phyloP scores from a whole-genome alignment of 2,329 filamentous ascomycete species.

The Colletotrichum magnum region DNA sequence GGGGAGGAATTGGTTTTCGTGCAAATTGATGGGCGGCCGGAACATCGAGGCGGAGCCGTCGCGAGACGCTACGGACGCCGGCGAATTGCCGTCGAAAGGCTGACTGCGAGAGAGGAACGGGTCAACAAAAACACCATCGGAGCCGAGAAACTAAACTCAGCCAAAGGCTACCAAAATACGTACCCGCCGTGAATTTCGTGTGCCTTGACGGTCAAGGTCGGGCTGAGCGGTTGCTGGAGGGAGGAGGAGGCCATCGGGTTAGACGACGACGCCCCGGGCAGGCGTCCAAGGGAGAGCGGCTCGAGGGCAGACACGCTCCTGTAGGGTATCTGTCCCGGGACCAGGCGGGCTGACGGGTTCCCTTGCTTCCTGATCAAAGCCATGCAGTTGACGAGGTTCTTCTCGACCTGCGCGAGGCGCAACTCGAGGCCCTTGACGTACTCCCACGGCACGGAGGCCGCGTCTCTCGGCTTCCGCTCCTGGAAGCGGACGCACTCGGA shows the following conservation, averaged over 20 bases:
- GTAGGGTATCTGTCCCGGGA: background rate
- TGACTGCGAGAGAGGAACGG: background rate
- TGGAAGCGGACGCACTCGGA: conserved; percentile 23
- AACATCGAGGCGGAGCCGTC: background rate
- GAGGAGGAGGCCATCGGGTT: background rate
- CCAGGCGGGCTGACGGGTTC: background rate
- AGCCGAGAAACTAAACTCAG: no score
- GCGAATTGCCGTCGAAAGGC: background rate
- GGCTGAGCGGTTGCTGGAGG: background rate
- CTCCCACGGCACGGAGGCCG: conserved; percentile 21
- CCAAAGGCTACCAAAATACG: background rate
- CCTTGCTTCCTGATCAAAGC: conserved; percentile 19
- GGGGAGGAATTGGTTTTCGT: conserved; percentile 4
- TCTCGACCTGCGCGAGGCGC: conserved; percentile 23
- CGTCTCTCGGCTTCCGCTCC: conserved; percentile 16
- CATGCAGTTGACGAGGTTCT: conserved; percentile 15
- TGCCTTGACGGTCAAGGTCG: background rate
- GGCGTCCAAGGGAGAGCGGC: background rate
- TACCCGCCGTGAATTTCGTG: background rate
- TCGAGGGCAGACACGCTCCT: background rate
- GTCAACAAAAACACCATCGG: background rate
- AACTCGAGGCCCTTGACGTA: conserved; percentile 26
- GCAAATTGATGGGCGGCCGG: background rate
- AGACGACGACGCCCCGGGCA: background rate
- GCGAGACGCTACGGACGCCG: background rate